Conservation (phyloP, 495 filamentous ascomycete species). For the Xylaria nigripes region DNA sequence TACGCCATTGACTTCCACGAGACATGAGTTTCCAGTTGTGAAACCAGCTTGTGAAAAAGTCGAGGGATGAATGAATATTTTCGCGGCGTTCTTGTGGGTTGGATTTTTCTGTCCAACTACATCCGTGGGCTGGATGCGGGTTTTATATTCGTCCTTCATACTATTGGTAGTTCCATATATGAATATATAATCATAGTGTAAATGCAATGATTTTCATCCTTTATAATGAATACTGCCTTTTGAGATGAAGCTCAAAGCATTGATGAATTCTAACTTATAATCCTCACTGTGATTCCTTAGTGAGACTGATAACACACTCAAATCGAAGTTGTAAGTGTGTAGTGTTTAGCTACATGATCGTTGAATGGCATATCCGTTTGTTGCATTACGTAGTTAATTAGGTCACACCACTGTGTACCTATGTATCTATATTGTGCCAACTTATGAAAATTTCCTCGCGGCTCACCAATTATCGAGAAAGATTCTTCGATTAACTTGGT, state of each 20-base stretch:
- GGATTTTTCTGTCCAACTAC: constrained; percentile 24
- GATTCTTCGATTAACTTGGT: too few species aligned
- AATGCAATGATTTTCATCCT: not conserved
- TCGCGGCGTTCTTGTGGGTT: constrained; percentile 24
- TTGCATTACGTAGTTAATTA: not conserved
- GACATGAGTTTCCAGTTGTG: constrained; percentile 19
- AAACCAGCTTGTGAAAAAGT: constrained; percentile 24
- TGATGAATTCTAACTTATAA: not conserved
- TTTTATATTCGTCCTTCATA: constrained; percentile 23
- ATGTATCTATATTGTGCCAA: not conserved
- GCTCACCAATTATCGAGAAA: not conserved
- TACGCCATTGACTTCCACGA: constrained; percentile 14
- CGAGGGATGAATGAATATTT: constrained; percentile 25
- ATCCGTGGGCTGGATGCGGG: constrained; percentile 24
- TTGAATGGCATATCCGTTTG: not conserved
- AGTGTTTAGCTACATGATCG: constrained; percentile 2
- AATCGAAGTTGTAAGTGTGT: not conserved
- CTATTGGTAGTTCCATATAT: not conserved
- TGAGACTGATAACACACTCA: not conserved
- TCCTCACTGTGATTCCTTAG: not conserved
- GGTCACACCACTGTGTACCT: not conserved
- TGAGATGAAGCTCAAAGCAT: not conserved
- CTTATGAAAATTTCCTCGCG: not conserved
- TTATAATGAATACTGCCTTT: not conserved
- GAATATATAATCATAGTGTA: not conserved